Percentiles rank a stretch among this genome's conserved stretches.
These are phyloP conservation scores for Spiraea crenata DNA, from an alignment of 331 rosid genomes.

Conservation along the genomic window DNA sequence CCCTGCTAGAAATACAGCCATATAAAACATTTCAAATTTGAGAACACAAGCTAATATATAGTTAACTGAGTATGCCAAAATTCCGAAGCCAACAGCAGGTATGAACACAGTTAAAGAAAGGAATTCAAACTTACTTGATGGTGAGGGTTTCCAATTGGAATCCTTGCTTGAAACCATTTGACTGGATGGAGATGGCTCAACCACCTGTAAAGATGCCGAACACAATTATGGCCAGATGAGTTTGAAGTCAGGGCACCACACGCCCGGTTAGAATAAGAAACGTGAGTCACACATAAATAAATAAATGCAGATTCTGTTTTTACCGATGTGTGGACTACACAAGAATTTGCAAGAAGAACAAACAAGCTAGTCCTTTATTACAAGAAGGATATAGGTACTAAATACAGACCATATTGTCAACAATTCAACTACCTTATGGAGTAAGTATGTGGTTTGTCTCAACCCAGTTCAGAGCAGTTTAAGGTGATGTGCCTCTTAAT, in stretches of 20 bases:
- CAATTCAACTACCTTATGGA: no score
- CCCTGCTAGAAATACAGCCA: conserved; percentile 37
- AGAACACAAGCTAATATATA: background rate
- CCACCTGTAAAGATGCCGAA: conserved; percentile 41
- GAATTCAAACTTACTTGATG: conserved; percentile 42
- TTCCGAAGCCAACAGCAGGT: conserved; percentile 19
- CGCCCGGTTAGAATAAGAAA: background rate
- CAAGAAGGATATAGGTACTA: background rate
- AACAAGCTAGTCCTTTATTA: background rate
- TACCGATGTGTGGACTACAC: background rate
- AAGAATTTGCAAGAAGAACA: background rate
- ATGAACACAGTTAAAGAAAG: conserved; percentile 21
- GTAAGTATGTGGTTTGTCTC: background rate
- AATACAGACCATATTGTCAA: background rate
- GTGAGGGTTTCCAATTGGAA: conserved; percentile 45
- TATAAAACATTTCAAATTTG: background rate
- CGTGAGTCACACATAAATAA: background rate
- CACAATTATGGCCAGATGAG: conserved; percentile 20
- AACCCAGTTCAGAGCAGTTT: no score
- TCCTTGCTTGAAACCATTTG: conserved; percentile 40
- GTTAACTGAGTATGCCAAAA: conserved; percentile 1
- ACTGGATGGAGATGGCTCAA: conserved; percentile 52
- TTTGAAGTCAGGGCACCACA: conserved; percentile 11
- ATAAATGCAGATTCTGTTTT: background rate
- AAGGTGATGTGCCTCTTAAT: no score